Evolutionary conservation across 805 yeast species (phyloP), one percentile per base, ranked within the genome.

Genomic region (Candida corydali): DNA sequence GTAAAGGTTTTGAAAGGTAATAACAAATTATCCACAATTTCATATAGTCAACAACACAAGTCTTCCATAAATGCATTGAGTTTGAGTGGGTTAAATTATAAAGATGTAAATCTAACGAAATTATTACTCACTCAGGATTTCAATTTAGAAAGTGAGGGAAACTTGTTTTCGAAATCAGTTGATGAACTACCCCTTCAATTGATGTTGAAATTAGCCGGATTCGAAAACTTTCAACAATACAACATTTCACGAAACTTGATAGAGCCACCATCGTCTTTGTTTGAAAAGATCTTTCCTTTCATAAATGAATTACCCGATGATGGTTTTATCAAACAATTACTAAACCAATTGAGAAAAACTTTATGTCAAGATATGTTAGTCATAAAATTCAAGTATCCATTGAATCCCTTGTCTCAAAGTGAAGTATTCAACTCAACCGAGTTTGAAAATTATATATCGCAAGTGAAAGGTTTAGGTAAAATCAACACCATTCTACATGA

Each of bases 361-460:
- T 42, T 59, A 26, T 44, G 54, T 26, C 65, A 59, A 44, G 65
- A 59, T 33, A 57, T 59, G 63, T 57, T 54, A 7, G 39, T 52
- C 5, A 29, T 59, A 2, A 45, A 45, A 28, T 34, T 32, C 14
- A 34, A 37, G 17, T 55, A 49, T 36, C 63, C 62, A 4, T 33
- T 42, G 4, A 54, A 53, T 32, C 48, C 55, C 10, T 34, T 59
- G 11, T 49, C 50, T 14, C 37, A 41, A 22, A 59, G 57, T 35
- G 52, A 57, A 10, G 44, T 57, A 8, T 59, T 59, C 41, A 49
- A 44, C 26, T 37, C 48, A 10, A 30, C 32, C 4, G 31, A 38
- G 4, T 57, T 57, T 37, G 37, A 38, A n/a, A 34, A 40, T 7
- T 56, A 43, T 38, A 45, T 42, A n/a, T 19, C 36, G 14, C 36